Base-by-base conservation (phyloP, 805 yeast genomes). In the Schizosaccharomyces octosporus region DNA sequence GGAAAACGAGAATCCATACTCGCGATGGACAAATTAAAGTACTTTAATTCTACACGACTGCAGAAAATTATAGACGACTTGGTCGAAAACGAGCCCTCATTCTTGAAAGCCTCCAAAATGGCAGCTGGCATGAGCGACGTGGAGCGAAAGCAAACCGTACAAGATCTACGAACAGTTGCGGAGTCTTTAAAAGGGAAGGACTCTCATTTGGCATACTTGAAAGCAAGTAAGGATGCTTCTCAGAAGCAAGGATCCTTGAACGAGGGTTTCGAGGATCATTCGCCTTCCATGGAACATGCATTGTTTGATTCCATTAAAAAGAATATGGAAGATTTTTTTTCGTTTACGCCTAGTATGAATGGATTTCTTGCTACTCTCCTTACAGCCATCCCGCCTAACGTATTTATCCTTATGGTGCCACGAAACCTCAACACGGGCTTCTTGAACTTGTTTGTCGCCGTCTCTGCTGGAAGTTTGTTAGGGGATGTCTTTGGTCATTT, bases 401-500 rank as follows among this genome's bases (percentile, higher is more conserved):
- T 51, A 15, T 51, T 51, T 51, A 29, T 51, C n/a, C 36, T 51
- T 7, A 21, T 51, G 24, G 31, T 51, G 13, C 36, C 36, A 3
- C 13, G 15, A 17, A 17, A 17, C 31, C 19, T 51, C 31, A 29
- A 29, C 36, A 51, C 31, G 6, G 27, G 36, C 3, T 4, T 24
- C 11, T 51, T 57, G n/a, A 57, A 57, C 5, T 19, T 39, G 48
- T 69, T 84, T 62, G 85, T 84, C 1, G 75, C 86, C 57, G 84
- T 85, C 72, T 89, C 90, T 15, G 77, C 81, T 59, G 93, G 93
- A 57, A 85, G 89, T 0, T 72, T 85, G 48, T 71, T 85, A 43
- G 90, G 90, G 57, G 90, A 84, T 68, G 81, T 84, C 1, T 82
- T 85, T 64, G 69, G 84, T 55, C 93, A 85, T 69, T 67, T 85